Base-by-base conservation (phyloP, 2,329 filamentous ascomycete genomes). In the Cercospora sojina region DNA sequence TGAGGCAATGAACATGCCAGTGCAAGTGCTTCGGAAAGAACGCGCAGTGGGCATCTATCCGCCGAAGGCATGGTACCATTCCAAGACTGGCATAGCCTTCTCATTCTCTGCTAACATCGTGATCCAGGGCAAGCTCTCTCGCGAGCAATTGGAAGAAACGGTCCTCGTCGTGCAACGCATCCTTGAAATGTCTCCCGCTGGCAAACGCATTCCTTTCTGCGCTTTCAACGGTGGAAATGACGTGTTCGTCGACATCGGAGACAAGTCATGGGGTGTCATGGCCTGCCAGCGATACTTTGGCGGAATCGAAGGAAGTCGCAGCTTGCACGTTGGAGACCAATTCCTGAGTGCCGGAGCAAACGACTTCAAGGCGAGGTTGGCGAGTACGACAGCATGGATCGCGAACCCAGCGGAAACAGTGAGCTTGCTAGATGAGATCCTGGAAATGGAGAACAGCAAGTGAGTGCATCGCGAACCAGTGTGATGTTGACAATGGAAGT, bases 161-260 rank as follows among this genome's bases (percentile, higher is more conserved):
- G 95, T 99, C 0, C 84, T 99, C 10, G 92, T 96, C 1, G 92
- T 95, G 18, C 94, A 98, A 79, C 94, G 96, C 77, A 93, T 92
- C 58, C 85, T 99, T 4, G 94, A 98, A 79, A 86, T 93, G 73
- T 91, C 89, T 47, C 81, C 86, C 0, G 90, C 90, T 31, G 90
- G 90, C 1, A 79, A 82, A 49, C 78, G 85, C 70, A 73, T 99
- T 32, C 95, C 95, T 0, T 99, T 98, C 76, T 99, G 95, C 77
- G 95, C 95, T 23, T 99, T 99, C 83, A 99, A 99, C 78, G 95
- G 94, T 62, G 95, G 95, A 10, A 94, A 95, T 69, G 95, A 99
- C 78, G 93, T 98, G 49, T 99, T 99, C 79, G 93, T 99, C 62
- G 95, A 99, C 78, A 97, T 99, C 75, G 95, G 95, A 64, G 95